Base-by-base conservation (phyloP, 139 green algal species). In the Closterium sp. region DNA sequence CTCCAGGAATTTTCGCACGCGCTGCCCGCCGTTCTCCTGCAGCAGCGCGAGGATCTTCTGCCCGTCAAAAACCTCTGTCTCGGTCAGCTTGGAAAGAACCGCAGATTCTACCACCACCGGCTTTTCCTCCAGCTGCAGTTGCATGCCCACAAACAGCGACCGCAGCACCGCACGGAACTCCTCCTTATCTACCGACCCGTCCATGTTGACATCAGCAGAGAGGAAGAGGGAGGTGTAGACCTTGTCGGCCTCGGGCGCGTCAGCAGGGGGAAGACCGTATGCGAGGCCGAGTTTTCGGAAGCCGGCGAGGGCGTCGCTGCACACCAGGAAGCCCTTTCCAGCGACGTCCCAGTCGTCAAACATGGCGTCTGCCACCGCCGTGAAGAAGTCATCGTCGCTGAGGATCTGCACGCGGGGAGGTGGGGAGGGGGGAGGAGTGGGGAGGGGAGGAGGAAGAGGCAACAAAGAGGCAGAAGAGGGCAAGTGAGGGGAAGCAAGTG, bases 281-380 rank as follows among this genome's bases (percentile, higher is more conserved):
- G 36, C 32, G 0, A 93, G 86, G 55, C 90, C 90, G 34, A 93
- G 38, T 10, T 34, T 93, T 9, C 33, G n/a, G 87, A 93, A 91
- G 30, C 36, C 90, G 4, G 86, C 38, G 7, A 36, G 25, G 21
- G 93, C 31, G 34, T 93, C 90, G 5, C 5, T 30, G 28, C 33
- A 66, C 19, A 21, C 34, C 2, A 93, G 87, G 25, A 32, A 88
- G 33, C 43, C 90, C 19, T 92, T 32, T 1, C 30, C 3, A 28
- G 30, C 21, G 19, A 32, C 36, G 87, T 92, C 90, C 90, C 86
- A 91, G 9, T 93, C 87, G 31, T 93, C 35, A 9, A 93, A 93
- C 36, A 93, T 91, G 2, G 38, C 31, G n/a, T 88, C 69, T 25
- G 23, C 21, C 8, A 34, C 30, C 25, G n/a, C 34, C 84, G 34